phyloP scores from a whole-genome alignment of 345 rosid species.

The Erucastrum elatum region DNA sequence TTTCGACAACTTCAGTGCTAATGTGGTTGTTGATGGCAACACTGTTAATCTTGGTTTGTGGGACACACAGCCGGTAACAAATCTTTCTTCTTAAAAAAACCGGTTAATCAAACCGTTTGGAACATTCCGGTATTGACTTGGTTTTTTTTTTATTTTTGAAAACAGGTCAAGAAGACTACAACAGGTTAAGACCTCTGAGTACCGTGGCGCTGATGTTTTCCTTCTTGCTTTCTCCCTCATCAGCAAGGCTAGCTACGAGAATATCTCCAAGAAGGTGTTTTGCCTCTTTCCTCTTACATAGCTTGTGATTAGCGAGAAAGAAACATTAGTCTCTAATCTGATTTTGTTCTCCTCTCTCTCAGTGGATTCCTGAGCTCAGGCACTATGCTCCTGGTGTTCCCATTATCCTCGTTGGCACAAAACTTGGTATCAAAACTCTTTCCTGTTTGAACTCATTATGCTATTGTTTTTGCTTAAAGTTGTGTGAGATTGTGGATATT shows the following conservation, averaged over 20 bases:
- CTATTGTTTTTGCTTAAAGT: background rate
- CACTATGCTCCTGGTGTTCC: conserved; percentile 93
- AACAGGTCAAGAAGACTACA: conserved; percentile 94
- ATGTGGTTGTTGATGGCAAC: conserved; percentile 92
- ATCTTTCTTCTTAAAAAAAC: conserved; percentile 13
- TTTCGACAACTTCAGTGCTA: conserved; percentile 97
- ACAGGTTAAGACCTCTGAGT: conserved; percentile 80
- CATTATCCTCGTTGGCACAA: conserved; percentile 82
- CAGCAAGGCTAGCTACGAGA: conserved; percentile 99
- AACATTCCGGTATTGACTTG: conserved; percentile 8
- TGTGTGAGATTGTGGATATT: background rate
- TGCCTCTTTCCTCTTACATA: background rate
- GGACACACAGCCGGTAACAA: conserved; percentile 94
- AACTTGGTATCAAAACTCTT: conserved; percentile 54
- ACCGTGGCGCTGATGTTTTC: conserved; percentile 92
- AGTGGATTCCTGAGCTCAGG: conserved; percentile 95
- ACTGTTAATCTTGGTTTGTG: conserved; percentile 91
- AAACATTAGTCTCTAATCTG: background rate
- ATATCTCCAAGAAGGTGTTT: conserved; percentile 96
- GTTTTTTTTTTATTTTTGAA: background rate
- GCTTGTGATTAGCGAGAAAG: background rate
- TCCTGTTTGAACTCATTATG: background rate
- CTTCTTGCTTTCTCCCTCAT: conserved; percentile 95
- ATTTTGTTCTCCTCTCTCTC: conserved; percentile 26
- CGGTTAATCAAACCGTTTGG: background rate